These are phyloP conservation scores for Suillus luteus DNA, from an alignment of 768 basidiomycete species.

Conservation along the genomic window DNA sequence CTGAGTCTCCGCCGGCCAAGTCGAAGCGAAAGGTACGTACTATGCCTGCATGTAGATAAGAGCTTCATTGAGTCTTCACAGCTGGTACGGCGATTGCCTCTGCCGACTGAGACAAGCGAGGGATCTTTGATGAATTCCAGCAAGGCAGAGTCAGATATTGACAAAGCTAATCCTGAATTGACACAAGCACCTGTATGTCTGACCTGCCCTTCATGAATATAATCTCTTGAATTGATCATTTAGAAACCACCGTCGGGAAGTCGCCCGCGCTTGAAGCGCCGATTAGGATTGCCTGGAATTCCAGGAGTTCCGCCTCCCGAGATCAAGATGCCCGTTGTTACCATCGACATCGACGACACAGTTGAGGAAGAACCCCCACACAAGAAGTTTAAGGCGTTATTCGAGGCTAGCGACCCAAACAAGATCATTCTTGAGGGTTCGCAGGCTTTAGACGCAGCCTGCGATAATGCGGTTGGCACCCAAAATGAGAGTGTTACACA, in stretches of 20 bases:
- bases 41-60: background rate
- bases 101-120: background rate
- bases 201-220: too few relatives aligned
- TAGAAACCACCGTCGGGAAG: constrained; percentile 46
- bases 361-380: constrained; percentile 50
- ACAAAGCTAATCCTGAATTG: constrained; percentile 17
- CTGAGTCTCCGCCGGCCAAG: constrained; percentile 25
- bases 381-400: constrained; percentile 72
- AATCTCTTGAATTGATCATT: background rate
- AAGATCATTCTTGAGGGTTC: constrained; percentile 33
- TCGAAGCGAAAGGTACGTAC: constrained; percentile 35
- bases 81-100: constrained; percentile 7
- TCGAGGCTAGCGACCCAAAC: constrained; percentile 64
- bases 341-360: constrained; percentile 23
- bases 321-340: constrained; percentile 20
- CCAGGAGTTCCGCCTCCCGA: constrained; percentile 21
- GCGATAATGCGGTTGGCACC: constrained; percentile 16
- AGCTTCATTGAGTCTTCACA: background rate
- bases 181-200: constrained; percentile 29
- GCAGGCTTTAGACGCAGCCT: constrained; percentile 17
- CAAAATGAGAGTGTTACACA: constrained; percentile 31
- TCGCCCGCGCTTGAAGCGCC: constrained; percentile 53
- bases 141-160: constrained; percentile 7
- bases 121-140: background rate
- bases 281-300: constrained; percentile 38